Evolutionary conservation across 176 grass and related monocot species (phyloP).

Genomic region (Aegilops sharonensis): DNA sequence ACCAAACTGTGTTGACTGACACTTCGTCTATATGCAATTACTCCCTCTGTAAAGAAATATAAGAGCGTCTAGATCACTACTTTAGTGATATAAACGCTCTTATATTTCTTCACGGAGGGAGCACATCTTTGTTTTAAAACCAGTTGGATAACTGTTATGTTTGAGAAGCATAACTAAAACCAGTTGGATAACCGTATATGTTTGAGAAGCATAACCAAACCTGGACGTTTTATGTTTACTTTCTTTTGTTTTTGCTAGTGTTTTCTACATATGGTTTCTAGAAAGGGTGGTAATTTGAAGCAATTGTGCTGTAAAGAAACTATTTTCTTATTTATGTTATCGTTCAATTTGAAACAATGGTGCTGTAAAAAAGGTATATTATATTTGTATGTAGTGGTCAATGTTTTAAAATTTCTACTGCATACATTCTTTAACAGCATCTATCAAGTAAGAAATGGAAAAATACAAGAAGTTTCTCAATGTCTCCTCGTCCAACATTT

Average conservation of each 20-base stretch:
- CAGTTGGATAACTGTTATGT: background rate
- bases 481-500: background rate
- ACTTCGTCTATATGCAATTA: background rate
- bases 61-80: too few species aligned
- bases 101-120: too few species aligned
- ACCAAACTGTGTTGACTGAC: background rate
- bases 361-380: background rate
- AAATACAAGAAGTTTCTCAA: background rate
- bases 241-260: background rate
- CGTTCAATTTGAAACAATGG: too few species aligned
- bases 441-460: background rate
- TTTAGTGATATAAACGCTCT: too few species aligned
- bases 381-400: background rate
- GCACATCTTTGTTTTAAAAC: background rate
- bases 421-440: background rate
- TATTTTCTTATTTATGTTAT: background rate
- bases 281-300: background rate
- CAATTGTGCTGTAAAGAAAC: background rate
- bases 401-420: background rate
- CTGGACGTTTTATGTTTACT: background rate
- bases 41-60: too few species aligned
- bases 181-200: background rate
- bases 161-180: background rate
- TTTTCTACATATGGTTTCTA: background rate
- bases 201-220: background rate